Base-by-base conservation (phyloP, 2,329 filamentous ascomycete species). In the Helotiales sp. region DNA sequence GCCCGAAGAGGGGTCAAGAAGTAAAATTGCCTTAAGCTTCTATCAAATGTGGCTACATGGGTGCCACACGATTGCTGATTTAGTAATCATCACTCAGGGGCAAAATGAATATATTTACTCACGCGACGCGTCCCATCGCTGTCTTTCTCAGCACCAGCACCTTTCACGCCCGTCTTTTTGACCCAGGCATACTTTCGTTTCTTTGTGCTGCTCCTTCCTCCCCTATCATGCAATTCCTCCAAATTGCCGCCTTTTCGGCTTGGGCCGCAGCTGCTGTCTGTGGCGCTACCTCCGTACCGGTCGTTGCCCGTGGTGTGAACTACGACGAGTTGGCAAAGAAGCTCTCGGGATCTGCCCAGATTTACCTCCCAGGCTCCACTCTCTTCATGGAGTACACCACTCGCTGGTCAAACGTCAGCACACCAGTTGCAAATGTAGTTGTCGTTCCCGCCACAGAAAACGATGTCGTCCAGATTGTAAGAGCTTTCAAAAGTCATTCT, bases 381-480 rank as follows among this genome's bases (percentile, higher is more conserved):
- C 47, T 30, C 6, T 72, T 71, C 60, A 66, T 62, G 24, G 58
- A 49, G 1, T 52, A 65, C 17, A 26, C 43, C 26, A 59, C 59
- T 15, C 64, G 71, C 30, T 72, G 71, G 71, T 86, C 84, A 0
- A 76, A 75, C 15, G 70, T 84, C 22, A 75, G 79, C 8, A 72
- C 77, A 0, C 85, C 85, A 2, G 78, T 70, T 0, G 77, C 82
- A 10, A 82, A 80, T 57, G 72, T 84, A 2, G 82, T 85, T 2
- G 80, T 86, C 0, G 79, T 84, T 15, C 82, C 83, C 1, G 79
- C 77, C 2, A 81, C 78, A 0, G 84, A 84, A 71, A 72, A 81
- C 6, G 85, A 87, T 67, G 83, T 87, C 22, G 79, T 78, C 0
- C 77, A 82, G 68, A 85, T 79, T 3, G 84, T 85, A 75, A 72